Evolutionary conservation across 78 protist genomes (phyloP).

Genomic region (Isochrysis galbana): DNA sequence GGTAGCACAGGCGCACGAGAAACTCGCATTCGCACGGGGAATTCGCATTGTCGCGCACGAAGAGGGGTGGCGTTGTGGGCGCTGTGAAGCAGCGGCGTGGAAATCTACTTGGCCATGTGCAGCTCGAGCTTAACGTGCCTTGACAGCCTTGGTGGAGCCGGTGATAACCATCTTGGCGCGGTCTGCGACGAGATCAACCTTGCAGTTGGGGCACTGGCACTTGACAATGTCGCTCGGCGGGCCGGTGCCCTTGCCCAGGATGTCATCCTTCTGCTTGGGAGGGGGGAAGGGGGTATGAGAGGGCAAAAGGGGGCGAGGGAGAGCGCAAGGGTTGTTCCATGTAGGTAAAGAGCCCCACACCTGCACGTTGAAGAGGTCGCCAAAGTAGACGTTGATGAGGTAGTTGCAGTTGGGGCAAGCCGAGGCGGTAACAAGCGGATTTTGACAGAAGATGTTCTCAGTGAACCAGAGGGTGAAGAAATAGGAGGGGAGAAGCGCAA

Average conservation of each 20-base stretch:
- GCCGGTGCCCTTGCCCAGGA: neutral
- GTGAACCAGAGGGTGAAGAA: neutral
- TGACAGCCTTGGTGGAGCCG: neutral
- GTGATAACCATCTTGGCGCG: neutral
- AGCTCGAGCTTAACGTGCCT: too few species aligned
- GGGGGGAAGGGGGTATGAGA: neutral
- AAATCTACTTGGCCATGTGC: too few species aligned
- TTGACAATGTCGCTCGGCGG: too few species aligned
- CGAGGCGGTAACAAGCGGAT: neutral
- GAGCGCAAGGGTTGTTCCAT: neutral
- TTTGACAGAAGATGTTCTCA: neutral
- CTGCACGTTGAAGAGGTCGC: neutral
- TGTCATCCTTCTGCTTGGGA: neutral
- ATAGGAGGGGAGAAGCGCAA: neutral
- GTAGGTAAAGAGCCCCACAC: neutral
- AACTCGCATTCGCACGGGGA: too few species aligned
- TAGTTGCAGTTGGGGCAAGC: conserved; percentile 5
- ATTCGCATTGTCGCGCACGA: too few species aligned
- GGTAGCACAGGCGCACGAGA: too few species aligned
- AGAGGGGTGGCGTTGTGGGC: too few species aligned
- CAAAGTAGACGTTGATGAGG: neutral
- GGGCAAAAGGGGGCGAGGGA: neutral
- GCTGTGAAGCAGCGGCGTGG: too few species aligned
- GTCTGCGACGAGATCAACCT: neutral
- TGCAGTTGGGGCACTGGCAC: conserved; percentile 20